Evolutionary conservation across 192 early-diverging fungal genomes (phyloP).

Genomic region (Backusella sp.): DNA sequence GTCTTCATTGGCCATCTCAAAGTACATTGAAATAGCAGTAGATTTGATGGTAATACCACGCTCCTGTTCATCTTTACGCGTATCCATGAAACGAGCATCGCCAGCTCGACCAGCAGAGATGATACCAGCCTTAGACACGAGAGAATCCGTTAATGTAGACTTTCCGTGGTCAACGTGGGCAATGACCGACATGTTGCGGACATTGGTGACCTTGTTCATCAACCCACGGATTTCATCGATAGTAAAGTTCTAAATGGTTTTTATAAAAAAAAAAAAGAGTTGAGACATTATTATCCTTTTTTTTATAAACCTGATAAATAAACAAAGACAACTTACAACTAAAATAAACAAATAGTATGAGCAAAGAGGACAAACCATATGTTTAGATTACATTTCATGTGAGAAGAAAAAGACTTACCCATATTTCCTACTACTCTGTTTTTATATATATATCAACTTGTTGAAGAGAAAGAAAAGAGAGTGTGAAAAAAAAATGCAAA

Average conservation of each 20-base stretch:
- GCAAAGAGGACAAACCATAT: not conserved
- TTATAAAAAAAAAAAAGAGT: not conserved
- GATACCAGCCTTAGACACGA: constrained; percentile 98
- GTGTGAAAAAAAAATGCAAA: not conserved
- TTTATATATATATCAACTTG: not conserved
- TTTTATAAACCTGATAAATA: not conserved
- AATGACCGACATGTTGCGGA: constrained; percentile 99
- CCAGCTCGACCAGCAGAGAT: constrained; percentile 94
- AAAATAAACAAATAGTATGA: not conserved
- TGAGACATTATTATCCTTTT: not conserved
- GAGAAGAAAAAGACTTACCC: not conserved
- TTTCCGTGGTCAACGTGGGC: constrained; percentile 99
- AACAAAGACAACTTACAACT: not conserved
- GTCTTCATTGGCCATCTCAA: constrained; percentile 78
- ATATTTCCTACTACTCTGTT: constrained; percentile 7
- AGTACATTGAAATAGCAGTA: constrained; percentile 98
- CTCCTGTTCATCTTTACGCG: constrained; percentile 95
- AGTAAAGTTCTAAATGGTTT: constrained; percentile 40
- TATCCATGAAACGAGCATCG: constrained; percentile 96
- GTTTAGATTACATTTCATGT: not conserved
- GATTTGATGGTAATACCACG: constrained; percentile 99
- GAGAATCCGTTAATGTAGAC: constrained; percentile 92
- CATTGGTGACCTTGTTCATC: constrained; percentile 69
- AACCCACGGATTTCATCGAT: constrained; percentile 51
- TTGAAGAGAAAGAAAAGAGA: not conserved